These are phyloP conservation scores for Aspergillus awamori DNA, from an alignment of 2,329 filamentous ascomycete species.

Conservation along the genomic window DNA sequence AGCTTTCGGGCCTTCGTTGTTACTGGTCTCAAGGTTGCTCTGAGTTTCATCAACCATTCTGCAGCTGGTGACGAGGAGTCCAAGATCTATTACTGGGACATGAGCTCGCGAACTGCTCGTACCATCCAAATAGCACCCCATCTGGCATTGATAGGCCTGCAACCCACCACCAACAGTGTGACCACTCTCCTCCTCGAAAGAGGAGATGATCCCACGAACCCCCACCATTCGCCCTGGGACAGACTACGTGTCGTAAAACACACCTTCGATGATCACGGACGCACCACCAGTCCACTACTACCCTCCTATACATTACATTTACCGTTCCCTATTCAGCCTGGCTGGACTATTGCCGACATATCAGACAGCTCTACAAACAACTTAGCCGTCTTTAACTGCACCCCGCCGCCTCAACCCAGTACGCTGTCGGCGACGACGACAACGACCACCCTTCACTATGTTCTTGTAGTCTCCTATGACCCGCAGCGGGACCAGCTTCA, in stretches of 20 bases:
- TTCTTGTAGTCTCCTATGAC: slow-evolving; percentile 19
- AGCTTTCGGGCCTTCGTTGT: slow-evolving; percentile 22
- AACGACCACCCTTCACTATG: not conserved
- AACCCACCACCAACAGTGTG: slow-evolving; percentile 21
- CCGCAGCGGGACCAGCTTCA: slow-evolving; percentile 11
- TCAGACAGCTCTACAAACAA: slow-evolving; percentile 9
- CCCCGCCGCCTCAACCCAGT: not conserved
- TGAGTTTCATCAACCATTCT: slow-evolving; percentile 17
- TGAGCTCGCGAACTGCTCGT: slow-evolving; percentile 21
- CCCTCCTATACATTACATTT: slow-evolving; percentile 13
- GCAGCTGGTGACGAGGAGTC: slow-evolving; percentile 10
- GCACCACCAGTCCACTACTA: not conserved
- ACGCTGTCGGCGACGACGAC: not conserved
- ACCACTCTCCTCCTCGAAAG: slow-evolving; percentile 20
- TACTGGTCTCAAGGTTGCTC: slow-evolving; percentile 25
- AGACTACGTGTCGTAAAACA: slow-evolving; percentile 19
- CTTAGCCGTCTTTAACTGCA: slow-evolving; percentile 16
- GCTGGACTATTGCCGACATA: not conserved
- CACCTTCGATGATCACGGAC: slow-evolving; percentile 8
- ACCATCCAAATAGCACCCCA: slow-evolving; percentile 12
- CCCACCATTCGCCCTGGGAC: not conserved
- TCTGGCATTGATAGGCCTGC: slow-evolving; percentile 21
- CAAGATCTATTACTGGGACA: slow-evolving; percentile 27
- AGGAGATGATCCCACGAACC: not conserved
- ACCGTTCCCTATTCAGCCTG: not conserved